A percentile compares a stretch with the other conserved stretches of the same genome.
Evolutionary conservation across 441 rosid genomes (phyloP).

Genomic region (Macaranga tanarius): DNA sequence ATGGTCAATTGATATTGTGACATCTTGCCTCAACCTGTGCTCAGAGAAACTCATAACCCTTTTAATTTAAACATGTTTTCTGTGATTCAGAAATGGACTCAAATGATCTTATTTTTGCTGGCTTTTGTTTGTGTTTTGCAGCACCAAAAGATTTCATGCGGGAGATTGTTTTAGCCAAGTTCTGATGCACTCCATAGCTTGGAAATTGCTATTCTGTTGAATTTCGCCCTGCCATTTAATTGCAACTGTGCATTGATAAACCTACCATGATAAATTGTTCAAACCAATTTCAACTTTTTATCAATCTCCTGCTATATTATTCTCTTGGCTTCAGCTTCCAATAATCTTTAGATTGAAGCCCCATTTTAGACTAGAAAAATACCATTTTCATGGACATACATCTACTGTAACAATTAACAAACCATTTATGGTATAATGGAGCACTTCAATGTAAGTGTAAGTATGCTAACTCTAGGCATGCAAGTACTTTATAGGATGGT

Average conservation of each 20-base stretch:
- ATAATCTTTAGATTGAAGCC: neutral
- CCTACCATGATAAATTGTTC: neutral
- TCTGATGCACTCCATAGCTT: conserved; percentile 27
- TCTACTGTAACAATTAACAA: neutral
- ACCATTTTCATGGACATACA: neutral
- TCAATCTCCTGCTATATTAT: too few relatives aligned
- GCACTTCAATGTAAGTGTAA: neutral
- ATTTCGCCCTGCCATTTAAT: neutral
- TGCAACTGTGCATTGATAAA: neutral
- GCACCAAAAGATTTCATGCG: conserved; percentile 51
- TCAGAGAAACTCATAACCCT: too few relatives aligned
- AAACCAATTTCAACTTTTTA: neutral
- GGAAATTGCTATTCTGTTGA: neutral
- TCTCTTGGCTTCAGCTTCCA: neutral
- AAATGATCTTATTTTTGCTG: neutral
- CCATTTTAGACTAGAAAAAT: neutral
- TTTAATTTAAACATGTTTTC: neutral
- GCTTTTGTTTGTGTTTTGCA: conserved; percentile 29
- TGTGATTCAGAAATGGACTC: neutral
- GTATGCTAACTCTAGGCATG: neutral
- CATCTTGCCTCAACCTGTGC: too few relatives aligned
- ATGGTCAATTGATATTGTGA: too few relatives aligned
- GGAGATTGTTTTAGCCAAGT: conserved; percentile 39
- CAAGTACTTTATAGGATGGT: neutral
- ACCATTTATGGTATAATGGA: neutral